Percentiles rank a stretch among this genome's conserved stretches.
Conservation (phyloP, 805 yeast species). For the Suhomyces vadensis region DNA sequence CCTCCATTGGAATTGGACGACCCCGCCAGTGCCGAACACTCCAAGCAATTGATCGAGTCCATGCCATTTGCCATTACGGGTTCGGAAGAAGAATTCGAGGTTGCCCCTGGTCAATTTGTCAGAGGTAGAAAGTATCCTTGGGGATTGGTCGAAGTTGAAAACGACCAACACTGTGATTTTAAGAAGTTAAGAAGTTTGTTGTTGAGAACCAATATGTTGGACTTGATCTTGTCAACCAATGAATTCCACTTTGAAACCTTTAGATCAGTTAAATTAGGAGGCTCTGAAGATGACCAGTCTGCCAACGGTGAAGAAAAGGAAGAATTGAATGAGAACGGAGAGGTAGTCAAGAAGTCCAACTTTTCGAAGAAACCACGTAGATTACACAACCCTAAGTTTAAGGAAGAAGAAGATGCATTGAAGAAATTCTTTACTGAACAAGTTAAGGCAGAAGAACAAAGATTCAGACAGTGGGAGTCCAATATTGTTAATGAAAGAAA, state of each 20-base stretch:
- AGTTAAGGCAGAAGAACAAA: conserved; percentile 90
- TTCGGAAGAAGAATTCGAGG: conserved; percentile 68
- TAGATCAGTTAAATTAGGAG: conserved; percentile 68
- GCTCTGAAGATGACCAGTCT: conserved; percentile 29
- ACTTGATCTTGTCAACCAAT: conserved; percentile 74
- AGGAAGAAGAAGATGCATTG: conserved; percentile 93
- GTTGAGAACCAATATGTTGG: conserved; percentile 81
- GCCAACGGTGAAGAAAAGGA: conserved; percentile 25
- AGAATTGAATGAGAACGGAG: conserved; percentile 31
- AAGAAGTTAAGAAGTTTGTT: conserved; percentile 75
- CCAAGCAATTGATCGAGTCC: conserved; percentile 73
- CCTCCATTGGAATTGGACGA: conserved; percentile 80
- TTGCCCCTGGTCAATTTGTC: conserved; percentile 61
- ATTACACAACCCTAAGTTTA: conserved; percentile 81
- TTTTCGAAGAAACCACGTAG: conserved; percentile 52
- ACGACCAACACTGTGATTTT: conserved; percentile 83
- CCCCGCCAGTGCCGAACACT: conserved; percentile 74
- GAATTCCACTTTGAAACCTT: conserved; percentile 80
- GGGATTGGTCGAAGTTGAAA: conserved; percentile 88
- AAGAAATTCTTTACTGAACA: conserved; percentile 96
- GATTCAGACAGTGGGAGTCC: conserved; percentile 98
- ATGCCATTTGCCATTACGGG: conserved; percentile 90
- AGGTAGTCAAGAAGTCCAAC: conserved; percentile 28
- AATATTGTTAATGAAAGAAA: conserved; percentile 94
- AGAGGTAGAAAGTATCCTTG: conserved; percentile 87